Conservation (phyloP, 2,329 filamentous ascomycete species). For the Fusarium veterinarium region DNA sequence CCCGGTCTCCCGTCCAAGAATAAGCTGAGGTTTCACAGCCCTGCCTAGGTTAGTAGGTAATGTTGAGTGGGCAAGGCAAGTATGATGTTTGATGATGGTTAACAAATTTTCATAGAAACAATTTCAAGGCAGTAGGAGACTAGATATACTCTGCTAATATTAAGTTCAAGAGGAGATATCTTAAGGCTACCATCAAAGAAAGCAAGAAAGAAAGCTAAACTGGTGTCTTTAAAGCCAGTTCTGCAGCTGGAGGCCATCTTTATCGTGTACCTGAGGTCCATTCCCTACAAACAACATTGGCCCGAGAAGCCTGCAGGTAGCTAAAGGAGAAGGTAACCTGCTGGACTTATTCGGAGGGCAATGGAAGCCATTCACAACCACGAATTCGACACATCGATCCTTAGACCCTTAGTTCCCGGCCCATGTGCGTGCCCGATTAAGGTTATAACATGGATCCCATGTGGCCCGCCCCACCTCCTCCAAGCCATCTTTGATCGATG, state of each 20-base stretch:
- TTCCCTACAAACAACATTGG: neutral
- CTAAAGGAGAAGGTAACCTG: neutral
- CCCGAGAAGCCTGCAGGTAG: neutral
- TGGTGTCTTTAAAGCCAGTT: neutral
- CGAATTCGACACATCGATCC: neutral
- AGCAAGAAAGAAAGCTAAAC: neutral
- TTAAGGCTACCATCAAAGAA: neutral
- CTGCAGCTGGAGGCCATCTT: neutral
- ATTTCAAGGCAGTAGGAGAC: neutral
- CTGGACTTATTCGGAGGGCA: slow-evolving; percentile 1
- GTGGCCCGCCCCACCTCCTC: neutral
- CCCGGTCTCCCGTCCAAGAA: neutral
- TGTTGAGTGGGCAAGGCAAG: neutral
- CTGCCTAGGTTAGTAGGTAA: neutral
- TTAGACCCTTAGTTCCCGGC: neutral
- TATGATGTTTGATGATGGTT: neutral
- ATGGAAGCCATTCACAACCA: neutral
- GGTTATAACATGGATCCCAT: neutral
- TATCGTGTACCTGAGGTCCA: neutral
- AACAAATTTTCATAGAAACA: neutral
- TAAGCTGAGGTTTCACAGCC: neutral
- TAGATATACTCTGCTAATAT: neutral
- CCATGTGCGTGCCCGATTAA: slow-evolving; percentile 7
- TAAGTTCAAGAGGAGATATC: neutral
- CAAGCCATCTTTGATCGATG: neutral